Base-by-base conservation (phyloP, 805 yeast species). In the Saccharomycopsis oosterbeekiorum region DNA sequence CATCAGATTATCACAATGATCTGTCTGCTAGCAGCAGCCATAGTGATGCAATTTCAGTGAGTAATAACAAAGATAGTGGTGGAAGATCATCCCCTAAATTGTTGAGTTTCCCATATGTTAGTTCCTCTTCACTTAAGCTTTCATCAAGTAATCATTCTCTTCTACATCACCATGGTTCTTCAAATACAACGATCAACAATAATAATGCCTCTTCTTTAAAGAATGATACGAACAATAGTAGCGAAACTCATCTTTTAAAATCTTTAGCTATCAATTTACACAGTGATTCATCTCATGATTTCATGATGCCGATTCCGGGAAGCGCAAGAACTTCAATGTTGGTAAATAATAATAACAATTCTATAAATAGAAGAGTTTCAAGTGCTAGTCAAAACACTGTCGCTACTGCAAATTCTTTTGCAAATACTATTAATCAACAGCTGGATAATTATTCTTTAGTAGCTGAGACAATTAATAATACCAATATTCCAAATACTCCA, bases 301-400 rank as follows among this genome's bases (percentile, higher is more conserved):
- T 62, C 29, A 41, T 57, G 15, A 62, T 64, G 65, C 66, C 65
- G 4, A 62, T 62, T 34, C 65, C 65, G 6, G 65, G 62, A 39
- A 59, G 60, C 39, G 43, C 47, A 12, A 54, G 62, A 42, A 61
- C 53, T 24, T 47, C 53, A 47, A 21, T 47, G 53, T 19, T 47
- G n/a, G 21, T 21, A 12, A 47, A 47, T 24, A 24, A 47, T 37
- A 37, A 37, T 37, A 24, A 11, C 12, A 47, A 1, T 17, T 47
- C 26, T 12, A 24, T 14, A 2, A 47, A 24, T 47, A 47, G 53
- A 47, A 47, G 53, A 47, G n/a, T 24, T 24, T 47, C 53, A 12
- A 47, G 4, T 47, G 53, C 53, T 9, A 47, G 53, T 9, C 53
- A 47, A 3, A 47, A 47, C 21, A 47, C 53, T 11, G n/a, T 17